A percentile compares a stretch with the other conserved stretches of the same genome.
These are phyloP conservation scores for Pterula multifida DNA, from an alignment of 1,284 basidiomycete genomes.

Conservation along the genomic window DNA sequence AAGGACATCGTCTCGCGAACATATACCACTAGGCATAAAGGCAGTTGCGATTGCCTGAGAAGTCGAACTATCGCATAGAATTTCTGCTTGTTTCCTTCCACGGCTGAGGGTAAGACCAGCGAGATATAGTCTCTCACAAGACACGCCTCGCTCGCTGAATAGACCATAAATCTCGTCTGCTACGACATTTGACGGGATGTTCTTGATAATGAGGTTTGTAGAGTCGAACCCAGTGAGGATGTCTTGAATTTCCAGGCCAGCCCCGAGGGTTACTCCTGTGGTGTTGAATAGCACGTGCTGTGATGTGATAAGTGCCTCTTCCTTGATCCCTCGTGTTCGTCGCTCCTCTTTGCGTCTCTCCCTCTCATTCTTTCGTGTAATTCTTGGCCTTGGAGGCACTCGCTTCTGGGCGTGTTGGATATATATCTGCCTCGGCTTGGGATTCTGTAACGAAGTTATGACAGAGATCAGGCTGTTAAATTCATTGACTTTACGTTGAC, in stretches of 20 bases:
- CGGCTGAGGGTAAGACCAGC: not conserved
- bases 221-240: conserved; percentile 14
- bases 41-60: conserved; percentile 7
- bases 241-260: conserved; percentile 11
- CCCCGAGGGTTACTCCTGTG: conserved; percentile 9
- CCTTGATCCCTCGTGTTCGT: not conserved
- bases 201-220: conserved; percentile 9
- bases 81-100: conserved; percentile 6
- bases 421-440: no score
- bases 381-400: no score
- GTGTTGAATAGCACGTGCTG: not conserved
- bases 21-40: not conserved
- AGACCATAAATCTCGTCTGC: conserved; percentile 11
- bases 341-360: not conserved
- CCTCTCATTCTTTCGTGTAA: no score
- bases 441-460: no score
- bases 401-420: no score
- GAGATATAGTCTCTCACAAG: conserved; percentile 9
- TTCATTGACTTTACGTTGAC: no score
- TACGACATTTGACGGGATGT: conserved; percentile 10
- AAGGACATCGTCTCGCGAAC: not conserved
- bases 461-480: no score
- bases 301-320: not conserved
- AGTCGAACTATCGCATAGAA: conserved; percentile 9
- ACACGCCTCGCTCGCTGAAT: conserved; percentile 13